A percentile compares a stretch with the other conserved stretches of the same genome.
phyloP scores from a whole-genome alignment of 2,329 filamentous ascomycete genomes.

The Chalaropsis ovoidea region DNA sequence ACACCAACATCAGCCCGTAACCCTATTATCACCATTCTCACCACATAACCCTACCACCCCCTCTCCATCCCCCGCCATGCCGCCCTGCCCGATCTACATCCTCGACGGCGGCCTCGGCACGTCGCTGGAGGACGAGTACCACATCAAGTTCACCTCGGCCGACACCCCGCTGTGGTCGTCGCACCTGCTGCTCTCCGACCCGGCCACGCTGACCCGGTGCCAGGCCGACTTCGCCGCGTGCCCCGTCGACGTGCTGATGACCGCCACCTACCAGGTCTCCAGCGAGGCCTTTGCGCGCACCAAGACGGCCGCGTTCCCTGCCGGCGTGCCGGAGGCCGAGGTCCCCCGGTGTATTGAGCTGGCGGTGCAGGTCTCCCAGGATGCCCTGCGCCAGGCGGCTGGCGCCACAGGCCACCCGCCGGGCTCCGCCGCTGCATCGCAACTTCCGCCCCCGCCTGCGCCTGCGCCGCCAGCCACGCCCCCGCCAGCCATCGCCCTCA shows the following conservation, averaged over 20 bases:
- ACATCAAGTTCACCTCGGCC: constrained; percentile 39
- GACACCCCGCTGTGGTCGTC: constrained; percentile 57
- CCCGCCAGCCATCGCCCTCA: constrained; percentile 42
- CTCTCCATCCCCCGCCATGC: background rate
- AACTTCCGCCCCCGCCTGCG: background rate
- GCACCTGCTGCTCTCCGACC: constrained; percentile 49
- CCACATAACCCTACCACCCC: background rate
- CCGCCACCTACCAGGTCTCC: constrained; percentile 58
- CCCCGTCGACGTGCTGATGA: constrained; percentile 54
- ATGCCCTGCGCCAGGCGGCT: constrained; percentile 29
- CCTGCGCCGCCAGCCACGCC: background rate
- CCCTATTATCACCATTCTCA: background rate
- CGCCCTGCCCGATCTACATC: constrained; percentile 35
- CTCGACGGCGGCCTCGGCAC: constrained; percentile 61
- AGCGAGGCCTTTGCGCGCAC: constrained; percentile 47
- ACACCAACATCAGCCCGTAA: background rate
- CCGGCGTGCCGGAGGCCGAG: constrained; percentile 34
- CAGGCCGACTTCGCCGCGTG: constrained; percentile 47
- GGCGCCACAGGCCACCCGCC: background rate
- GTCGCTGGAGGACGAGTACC: constrained; percentile 50
- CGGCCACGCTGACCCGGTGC: constrained; percentile 42
- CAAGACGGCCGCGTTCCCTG: constrained; percentile 34
- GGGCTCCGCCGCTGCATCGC: background rate
- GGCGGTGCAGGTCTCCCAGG: constrained; percentile 38
- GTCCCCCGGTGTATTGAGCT: constrained; percentile 31